Evolutionary conservation across 306 rosid species (phyloP), one percentile per base, ranked within the genome.

Genomic region (Lathyrus aphaca): DNA sequence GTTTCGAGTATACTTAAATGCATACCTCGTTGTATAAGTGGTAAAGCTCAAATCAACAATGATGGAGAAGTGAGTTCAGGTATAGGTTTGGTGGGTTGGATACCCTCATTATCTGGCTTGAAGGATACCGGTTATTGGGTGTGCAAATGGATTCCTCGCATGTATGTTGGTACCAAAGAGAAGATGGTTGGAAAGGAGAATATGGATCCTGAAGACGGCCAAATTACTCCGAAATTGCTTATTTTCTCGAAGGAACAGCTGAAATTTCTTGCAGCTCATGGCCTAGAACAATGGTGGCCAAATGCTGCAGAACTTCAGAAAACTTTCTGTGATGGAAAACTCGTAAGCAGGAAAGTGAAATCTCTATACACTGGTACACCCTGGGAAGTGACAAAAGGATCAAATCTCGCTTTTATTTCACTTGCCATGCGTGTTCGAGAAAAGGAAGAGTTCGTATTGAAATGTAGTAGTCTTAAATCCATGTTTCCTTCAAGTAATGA

Each of bases 351-450:
- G 32, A 13, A 53, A 10, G 18, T 53, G 11, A 53, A 53, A 53
- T 53, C 59, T 53, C 32, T 53, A 21, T 19, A 4, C 32, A 21
- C 15, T 1, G 8, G 32, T 21, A 19, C 59, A 21, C 59, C 32
- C 10, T 53, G 59, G 59, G 59, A 53, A 19, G 59, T 53, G 1
- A 53, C 8, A 53, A 53, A 53, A 53, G 15, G 32, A 10, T 53
- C 59, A 19, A 90, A 92, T 78, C 93, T 93, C 11, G 92, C 96
- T 73, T 90, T 96, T 11, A 83, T 90, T 75, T 90, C 98, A 19
- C 64, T 88, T 0, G 96, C 93, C 29, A 82, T 66, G 85, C 85
- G 89, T 69, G 21, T 85, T 14, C 87, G 88, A 59, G 89, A 85
- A 68, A 85, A 74, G 55, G 86, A 87, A 9, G 86, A 76, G 46